Percentiles rank a stretch among this genome's conserved stretches.
phyloP scores from a whole-genome alignment of 805 yeast genomes.

The Saturnispora serradocipensis region DNA sequence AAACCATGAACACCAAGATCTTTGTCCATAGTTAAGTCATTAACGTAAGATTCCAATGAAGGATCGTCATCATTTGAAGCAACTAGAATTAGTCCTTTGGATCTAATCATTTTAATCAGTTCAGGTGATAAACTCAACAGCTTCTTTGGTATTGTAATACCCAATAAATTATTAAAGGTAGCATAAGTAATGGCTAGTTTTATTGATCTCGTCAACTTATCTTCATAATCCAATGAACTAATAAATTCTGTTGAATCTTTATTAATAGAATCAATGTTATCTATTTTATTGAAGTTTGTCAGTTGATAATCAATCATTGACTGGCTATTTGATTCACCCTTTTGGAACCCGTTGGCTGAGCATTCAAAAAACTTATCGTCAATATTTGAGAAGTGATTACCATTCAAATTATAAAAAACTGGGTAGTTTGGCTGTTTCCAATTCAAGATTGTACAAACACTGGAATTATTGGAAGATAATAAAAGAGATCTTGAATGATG shows the following conservation, averaged over 20 bases:
- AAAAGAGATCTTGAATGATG: constrained; percentile 51
- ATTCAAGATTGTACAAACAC: constrained; percentile 85
- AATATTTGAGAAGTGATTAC: constrained; percentile 34
- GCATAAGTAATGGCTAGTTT: constrained; percentile 81
- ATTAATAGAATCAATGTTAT: constrained; percentile 29
- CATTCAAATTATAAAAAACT: constrained; percentile 75
- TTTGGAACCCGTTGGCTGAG: constrained; percentile 34
- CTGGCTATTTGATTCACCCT: background rate
- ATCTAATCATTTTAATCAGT: constrained; percentile 62
- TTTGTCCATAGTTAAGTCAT: constrained; percentile 22
- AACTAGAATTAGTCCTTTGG: constrained; percentile 77
- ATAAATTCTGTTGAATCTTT: constrained; percentile 28
- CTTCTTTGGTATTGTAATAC: constrained; percentile 68
- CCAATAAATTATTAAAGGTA: constrained; percentile 72
- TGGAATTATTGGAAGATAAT: constrained; percentile 78
- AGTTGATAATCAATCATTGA: background rate
- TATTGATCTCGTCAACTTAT: constrained; percentile 52
- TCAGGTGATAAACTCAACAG: constrained; percentile 67
- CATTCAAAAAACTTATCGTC: constrained; percentile 28
- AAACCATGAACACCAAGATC: constrained; percentile 51
- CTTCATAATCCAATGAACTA: constrained; percentile 28
- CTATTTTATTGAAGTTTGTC: constrained; percentile 23
- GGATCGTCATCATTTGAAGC: constrained; percentile 28
- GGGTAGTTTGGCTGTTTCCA: constrained; percentile 99
- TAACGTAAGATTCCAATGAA: constrained; percentile 14